Percentiles rank a stretch among this genome's conserved stretches.
Conservation (phyloP, 257 asterid species). For the Plantago elongata region DNA sequence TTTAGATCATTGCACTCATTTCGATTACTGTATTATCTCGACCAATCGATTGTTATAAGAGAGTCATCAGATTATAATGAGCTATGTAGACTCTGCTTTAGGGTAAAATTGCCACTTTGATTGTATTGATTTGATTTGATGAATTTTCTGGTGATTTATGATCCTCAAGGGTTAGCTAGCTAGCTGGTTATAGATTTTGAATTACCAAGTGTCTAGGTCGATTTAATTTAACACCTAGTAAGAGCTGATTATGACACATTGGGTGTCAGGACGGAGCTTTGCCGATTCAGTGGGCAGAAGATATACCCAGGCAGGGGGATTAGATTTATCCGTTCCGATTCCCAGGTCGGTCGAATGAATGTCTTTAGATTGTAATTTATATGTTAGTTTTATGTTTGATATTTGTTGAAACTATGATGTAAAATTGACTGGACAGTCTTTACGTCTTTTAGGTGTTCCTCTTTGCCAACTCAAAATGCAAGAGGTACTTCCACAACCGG, state of each 20-base stretch:
- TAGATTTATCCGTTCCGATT: slow-evolving; percentile 62
- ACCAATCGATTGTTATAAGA: no score
- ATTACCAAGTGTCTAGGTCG: not conserved
- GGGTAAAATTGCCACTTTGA: not conserved
- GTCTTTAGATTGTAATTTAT: no score
- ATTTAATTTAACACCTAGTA: not conserved
- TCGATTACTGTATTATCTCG: no score
- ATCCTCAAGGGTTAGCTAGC: not conserved
- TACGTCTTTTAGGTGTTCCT: slow-evolving; percentile 56
- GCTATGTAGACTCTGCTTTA: not conserved
- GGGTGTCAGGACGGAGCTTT: slow-evolving; percentile 67
- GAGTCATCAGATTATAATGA: not conserved
- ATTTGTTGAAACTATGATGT: no score
- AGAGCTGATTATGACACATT: not conserved
- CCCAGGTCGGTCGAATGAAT: slow-evolving; percentile 41
- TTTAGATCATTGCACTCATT: no score
- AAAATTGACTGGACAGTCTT: not conserved
- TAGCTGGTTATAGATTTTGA: not conserved
- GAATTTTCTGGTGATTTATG: not conserved
- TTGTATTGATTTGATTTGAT: not conserved
- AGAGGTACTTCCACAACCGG: slow-evolving; percentile 81
- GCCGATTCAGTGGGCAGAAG: slow-evolving; percentile 78
- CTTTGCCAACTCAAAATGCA: slow-evolving; percentile 75
- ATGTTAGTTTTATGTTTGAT: no score
- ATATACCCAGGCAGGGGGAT: slow-evolving; percentile 83